phyloP scores from a whole-genome alignment of 306 rosid genomes.

The Cucurbita argyrosperma region DNA sequence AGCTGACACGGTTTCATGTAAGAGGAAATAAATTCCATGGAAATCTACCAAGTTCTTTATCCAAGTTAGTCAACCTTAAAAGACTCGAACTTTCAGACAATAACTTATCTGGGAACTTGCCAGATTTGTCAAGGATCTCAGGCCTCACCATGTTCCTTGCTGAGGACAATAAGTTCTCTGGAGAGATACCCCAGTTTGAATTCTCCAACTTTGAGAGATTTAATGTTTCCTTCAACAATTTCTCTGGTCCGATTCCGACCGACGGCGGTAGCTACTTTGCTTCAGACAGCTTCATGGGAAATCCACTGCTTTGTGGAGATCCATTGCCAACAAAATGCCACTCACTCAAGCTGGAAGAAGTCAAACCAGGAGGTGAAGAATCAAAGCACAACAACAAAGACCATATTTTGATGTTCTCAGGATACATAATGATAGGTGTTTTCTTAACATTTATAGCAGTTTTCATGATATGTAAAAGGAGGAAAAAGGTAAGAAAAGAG shows the following conservation, averaged over 20 bases:
- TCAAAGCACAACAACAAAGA: slow-evolving; percentile 2
- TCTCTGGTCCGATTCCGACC: slow-evolving; percentile 35
- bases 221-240: slow-evolving; percentile 46
- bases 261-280: slow-evolving; percentile 15
- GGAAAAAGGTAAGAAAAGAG: slow-evolving; percentile 23
- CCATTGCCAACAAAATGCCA: slow-evolving; percentile 35
- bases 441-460: slow-evolving; percentile 14
- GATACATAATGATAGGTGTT: slow-evolving; percentile 41
- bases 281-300: slow-evolving; percentile 43
- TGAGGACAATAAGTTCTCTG: slow-evolving; percentile 40
- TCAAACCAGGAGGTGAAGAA: slow-evolving; percentile 17
- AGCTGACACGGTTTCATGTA: slow-evolving; percentile 30
- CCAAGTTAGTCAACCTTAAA: slow-evolving; percentile 27
- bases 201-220: slow-evolving; percentile 39
- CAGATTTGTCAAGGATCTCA: slow-evolving; percentile 44
- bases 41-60: slow-evolving; percentile 44
- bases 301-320: slow-evolving; percentile 48
- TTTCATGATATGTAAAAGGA: slow-evolving; percentile 26
- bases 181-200: slow-evolving; percentile 35
- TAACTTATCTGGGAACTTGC: slow-evolving; percentile 35
- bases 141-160: slow-evolving; percentile 46
- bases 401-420: slow-evolving; percentile 39
- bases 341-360: background rate
- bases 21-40: slow-evolving; percentile 42
- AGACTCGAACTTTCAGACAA: slow-evolving; percentile 47